Conservation (phyloP, 2,329 filamentous ascomycete genomes). For the Cordyceps javanica region DNA sequence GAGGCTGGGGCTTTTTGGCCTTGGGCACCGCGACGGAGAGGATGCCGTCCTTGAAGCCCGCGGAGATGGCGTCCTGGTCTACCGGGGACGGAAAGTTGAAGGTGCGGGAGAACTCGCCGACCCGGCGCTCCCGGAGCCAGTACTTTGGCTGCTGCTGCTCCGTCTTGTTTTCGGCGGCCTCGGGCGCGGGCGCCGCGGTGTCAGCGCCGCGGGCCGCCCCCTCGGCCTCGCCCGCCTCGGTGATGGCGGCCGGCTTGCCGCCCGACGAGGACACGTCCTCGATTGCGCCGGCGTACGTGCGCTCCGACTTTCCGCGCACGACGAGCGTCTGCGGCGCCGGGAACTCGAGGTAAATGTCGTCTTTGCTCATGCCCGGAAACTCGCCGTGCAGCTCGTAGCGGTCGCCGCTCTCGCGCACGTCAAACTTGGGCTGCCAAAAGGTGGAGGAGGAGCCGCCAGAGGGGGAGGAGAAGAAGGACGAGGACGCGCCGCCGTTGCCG, state of each 20-base stretch:
- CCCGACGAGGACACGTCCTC: conserved; percentile 32
- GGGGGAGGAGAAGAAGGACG: conserved; percentile 17
- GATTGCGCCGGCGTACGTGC: conserved; percentile 40
- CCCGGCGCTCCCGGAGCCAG: background rate
- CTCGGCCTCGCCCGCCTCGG: conserved; percentile 24
- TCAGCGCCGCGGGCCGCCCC: conserved; percentile 14
- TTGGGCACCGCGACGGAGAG: conserved; percentile 54
- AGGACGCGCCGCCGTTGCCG: too few species aligned
- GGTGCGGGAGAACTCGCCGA: conserved; percentile 50
- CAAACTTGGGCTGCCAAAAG: conserved; percentile 60
- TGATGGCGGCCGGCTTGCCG: conserved; percentile 28
- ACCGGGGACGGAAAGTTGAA: conserved; percentile 56
- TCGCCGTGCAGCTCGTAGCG: conserved; percentile 65
- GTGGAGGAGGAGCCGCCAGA: conserved; percentile 26
- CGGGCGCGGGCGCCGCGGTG: background rate
- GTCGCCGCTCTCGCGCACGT: conserved; percentile 57
- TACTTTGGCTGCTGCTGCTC: conserved; percentile 6
- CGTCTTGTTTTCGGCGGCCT: background rate
- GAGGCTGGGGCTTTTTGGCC: conserved; percentile 42
- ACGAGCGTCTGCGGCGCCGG: conserved; percentile 59
- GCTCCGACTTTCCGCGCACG: conserved; percentile 51
- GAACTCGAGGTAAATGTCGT: conserved; percentile 64
- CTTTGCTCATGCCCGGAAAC: conserved; percentile 60
- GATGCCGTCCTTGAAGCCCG: conserved; percentile 53
- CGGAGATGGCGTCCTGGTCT: conserved; percentile 48